Evolutionary conservation across 768 basidiomycete species (phyloP).

Genomic region (Coprinellus micaceus): DNA sequence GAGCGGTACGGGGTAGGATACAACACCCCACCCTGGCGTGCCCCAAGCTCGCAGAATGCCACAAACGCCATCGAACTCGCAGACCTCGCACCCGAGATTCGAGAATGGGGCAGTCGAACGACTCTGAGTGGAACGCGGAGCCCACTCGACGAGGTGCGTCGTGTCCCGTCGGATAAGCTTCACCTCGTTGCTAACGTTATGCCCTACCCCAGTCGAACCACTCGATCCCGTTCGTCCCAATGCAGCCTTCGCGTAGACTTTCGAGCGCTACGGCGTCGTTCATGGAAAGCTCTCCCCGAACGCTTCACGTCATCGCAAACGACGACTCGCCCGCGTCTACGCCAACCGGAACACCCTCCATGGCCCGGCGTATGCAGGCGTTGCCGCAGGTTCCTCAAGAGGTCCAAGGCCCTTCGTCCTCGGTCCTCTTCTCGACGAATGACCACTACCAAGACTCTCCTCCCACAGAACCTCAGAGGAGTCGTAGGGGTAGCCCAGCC

Average conservation of each 20-base stretch:
- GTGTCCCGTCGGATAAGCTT: neutral
- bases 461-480: too few relatives aligned
- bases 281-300: neutral
- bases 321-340: constrained; percentile 18
- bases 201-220: constrained; percentile 38
- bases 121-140: constrained; percentile 15
- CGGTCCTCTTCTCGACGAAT: neutral
- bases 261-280: neutral
- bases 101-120: constrained; percentile 46
- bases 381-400: neutral
- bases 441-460: too few relatives aligned
- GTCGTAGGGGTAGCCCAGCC: too few relatives aligned
- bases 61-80: constrained; percentile 43
- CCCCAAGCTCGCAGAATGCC: constrained; percentile 14
- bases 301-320: neutral
- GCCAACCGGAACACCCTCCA: neutral
- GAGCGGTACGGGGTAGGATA: constrained; percentile 14
- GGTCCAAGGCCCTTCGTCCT: too few relatives aligned
- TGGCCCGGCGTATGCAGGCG: neutral
- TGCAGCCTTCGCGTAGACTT: constrained; percentile 38
- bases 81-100: constrained; percentile 47
- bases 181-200: neutral
- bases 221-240: constrained; percentile 41
- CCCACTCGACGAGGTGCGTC: constrained; percentile 47
- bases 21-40: constrained; percentile 8